Percentiles rank a stretch among this genome's conserved stretches.
phyloP scores from a whole-genome alignment of 1,139 yeast species.

The Geotrichum aggregatum region DNA sequence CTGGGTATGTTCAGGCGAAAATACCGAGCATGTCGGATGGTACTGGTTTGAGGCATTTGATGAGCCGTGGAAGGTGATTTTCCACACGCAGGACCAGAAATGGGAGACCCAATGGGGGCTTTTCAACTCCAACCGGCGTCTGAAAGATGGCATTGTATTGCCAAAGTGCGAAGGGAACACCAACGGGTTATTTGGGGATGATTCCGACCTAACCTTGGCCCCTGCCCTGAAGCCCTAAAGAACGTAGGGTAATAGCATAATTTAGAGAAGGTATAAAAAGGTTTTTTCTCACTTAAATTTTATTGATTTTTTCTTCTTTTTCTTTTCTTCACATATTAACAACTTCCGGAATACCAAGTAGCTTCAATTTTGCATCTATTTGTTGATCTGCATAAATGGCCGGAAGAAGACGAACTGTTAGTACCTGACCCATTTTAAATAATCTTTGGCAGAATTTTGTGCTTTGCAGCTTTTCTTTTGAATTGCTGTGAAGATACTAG shows the following conservation, averaged over 20 bases:
- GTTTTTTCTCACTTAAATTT: slow-evolving; percentile 10
- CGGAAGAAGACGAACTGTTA: slow-evolving; percentile 33
- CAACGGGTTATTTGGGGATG: too few relatives aligned
- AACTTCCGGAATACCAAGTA: slow-evolving; percentile 37
- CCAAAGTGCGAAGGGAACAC: slow-evolving; percentile 15
- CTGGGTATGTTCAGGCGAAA: slow-evolving; percentile 48
- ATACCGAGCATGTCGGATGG: slow-evolving; percentile 45
- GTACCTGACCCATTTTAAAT: slow-evolving; percentile 28
- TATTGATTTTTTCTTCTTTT: slow-evolving; percentile 14
- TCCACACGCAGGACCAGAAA: slow-evolving; percentile 46
- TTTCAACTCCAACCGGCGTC: slow-evolving; percentile 47
- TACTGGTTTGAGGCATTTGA: slow-evolving; percentile 70
- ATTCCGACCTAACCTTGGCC: not conserved
- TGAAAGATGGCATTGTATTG: slow-evolving; percentile 37
- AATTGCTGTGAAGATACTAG: too few relatives aligned
- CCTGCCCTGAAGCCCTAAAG: not conserved
- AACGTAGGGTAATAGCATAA: slow-evolving; percentile 5
- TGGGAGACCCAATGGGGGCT: slow-evolving; percentile 79
- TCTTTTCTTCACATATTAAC: slow-evolving; percentile 23
- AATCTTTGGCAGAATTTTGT: slow-evolving; percentile 19
- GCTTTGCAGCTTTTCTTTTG: too few relatives aligned
- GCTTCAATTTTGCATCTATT: slow-evolving; percentile 28
- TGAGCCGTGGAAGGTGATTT: slow-evolving; percentile 63
- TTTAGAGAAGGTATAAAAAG: slow-evolving; percentile 6
- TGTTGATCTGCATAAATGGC: slow-evolving; percentile 36